Percentiles rank a stretch among this genome's conserved stretches.
These are phyloP conservation scores for Linnemannia exigua DNA, from an alignment of 192 early-diverging fungal genomes.

Conservation along the genomic window DNA sequence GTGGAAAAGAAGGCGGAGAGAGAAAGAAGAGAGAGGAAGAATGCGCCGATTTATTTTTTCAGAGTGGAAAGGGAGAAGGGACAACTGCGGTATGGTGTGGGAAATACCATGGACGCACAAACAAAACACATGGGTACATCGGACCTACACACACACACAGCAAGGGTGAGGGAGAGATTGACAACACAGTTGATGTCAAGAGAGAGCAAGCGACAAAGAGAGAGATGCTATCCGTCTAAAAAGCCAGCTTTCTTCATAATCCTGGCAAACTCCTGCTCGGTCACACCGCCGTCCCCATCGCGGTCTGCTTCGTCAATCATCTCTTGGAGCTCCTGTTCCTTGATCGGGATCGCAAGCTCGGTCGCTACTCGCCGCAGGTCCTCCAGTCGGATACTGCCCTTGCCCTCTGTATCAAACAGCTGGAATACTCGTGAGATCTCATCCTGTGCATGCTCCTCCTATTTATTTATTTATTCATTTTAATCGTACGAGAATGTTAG, in stretches of 20 bases:
- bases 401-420: conserved; percentile 37
- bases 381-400: conserved; percentile 31
- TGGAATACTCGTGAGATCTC: conserved; percentile 43
- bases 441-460: conserved; percentile 39
- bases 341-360: conserved; percentile 31
- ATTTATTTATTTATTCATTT: not conserved
- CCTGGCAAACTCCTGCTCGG: conserved; percentile 29
- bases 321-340: conserved; percentile 41
- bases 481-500: not conserved
- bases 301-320: conserved; percentile 49
- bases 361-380: conserved; percentile 37
- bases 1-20: not conserved
- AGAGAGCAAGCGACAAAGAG: not conserved
- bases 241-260: conserved; percentile 41
- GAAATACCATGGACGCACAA: too few relatives aligned
- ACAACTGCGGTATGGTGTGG: not conserved
- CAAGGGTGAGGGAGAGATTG: too few relatives aligned
- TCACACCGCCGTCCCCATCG: conserved; percentile 36
- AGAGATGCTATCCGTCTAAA: not conserved
- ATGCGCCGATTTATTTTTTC: not conserved
- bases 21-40: not conserved
- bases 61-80: not conserved
- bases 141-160: too few relatives aligned
- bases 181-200: not conserved
- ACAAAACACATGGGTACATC: too few relatives aligned